A percentile compares a stretch with the other conserved stretches of the same genome.
Conservation (phyloP, 2,329 filamentous ascomycete species). For the Aspergillus latus region DNA sequence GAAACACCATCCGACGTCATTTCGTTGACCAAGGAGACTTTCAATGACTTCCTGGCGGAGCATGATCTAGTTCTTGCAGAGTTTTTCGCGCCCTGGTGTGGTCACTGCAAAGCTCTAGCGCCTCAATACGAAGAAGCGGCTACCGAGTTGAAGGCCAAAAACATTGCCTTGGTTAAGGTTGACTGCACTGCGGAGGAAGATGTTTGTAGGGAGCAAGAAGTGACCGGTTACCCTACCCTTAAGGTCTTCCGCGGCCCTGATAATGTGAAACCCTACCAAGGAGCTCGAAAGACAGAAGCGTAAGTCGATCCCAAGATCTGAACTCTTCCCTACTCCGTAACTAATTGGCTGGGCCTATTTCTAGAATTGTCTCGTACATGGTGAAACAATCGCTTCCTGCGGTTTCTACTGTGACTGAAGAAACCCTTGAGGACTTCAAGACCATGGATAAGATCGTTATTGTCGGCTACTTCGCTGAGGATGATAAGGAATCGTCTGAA, state of each 20-base stretch:
- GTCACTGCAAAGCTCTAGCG: conserved; percentile 96
- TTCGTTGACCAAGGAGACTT: conserved; percentile 81
- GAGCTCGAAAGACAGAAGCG: conserved; percentile 81
- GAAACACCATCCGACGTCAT: conserved; percentile 69
- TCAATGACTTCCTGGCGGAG: conserved; percentile 78
- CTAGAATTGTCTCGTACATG: conserved; percentile 79
- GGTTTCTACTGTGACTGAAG: conserved; percentile 77
- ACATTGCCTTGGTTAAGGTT: conserved; percentile 50
- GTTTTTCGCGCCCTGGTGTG: conserved; percentile 97
- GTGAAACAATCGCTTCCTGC: conserved; percentile 95
- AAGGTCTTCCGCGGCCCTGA: conserved; percentile 96
- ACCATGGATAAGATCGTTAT: conserved; percentile 94
- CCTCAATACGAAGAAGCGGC: conserved; percentile 53
- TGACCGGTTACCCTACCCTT: conserved; percentile 97
- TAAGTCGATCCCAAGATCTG: conserved; percentile 36
- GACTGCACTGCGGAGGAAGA: conserved; percentile 95
- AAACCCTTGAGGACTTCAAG: conserved; percentile 93
- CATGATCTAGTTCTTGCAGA: conserved; percentile 91
- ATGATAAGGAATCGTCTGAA: conserved; percentile 81
- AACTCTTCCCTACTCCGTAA: background rate
- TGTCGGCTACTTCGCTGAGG: conserved; percentile 78
- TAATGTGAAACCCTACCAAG: conserved; percentile 77
- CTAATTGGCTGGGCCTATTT: conserved; percentile 21
- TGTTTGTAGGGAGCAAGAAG: conserved; percentile 83
- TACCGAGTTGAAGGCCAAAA: conserved; percentile 49